A percentile compares a stretch with the other conserved stretches of the same genome.
Conservation (phyloP, 2,329 filamentous ascomycete genomes). For the Epichloe typhina region DNA sequence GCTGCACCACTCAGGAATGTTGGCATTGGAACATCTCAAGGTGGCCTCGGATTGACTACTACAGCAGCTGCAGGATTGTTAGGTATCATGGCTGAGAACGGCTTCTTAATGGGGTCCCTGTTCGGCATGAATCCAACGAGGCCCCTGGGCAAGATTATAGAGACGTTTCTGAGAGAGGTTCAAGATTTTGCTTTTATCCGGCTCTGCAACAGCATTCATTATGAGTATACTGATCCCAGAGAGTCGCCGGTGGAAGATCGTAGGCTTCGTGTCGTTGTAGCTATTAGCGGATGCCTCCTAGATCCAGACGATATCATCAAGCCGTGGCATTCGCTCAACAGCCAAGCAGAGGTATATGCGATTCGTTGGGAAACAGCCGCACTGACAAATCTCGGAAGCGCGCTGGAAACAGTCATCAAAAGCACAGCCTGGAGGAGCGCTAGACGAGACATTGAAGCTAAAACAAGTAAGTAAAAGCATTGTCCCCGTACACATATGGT, state of each 20-base stretch:
- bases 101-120: constrained; percentile 66
- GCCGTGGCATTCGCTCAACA: constrained; percentile 67
- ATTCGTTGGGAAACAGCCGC: constrained; percentile 73
- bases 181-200: constrained; percentile 81
- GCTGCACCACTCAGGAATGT: constrained; percentile 65
- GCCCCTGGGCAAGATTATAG: constrained; percentile 77
- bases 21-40: constrained; percentile 67
- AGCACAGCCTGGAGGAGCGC: constrained; percentile 71
- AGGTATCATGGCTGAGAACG: constrained; percentile 66
- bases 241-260: constrained; percentile 44
- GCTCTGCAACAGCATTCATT: constrained; percentile 36
- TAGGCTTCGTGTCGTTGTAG: constrained; percentile 69
- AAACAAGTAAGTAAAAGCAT: constrained; percentile 28
- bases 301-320: constrained; percentile 53
- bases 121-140: constrained; percentile 85
- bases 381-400: constrained; percentile 62
- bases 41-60: constrained; percentile 60
- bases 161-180: constrained; percentile 74
- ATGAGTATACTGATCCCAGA: constrained; percentile 34
- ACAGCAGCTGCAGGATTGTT: constrained; percentile 66
- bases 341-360: constrained; percentile 65
- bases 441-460: constrained; percentile 32
- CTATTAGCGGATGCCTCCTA: constrained; percentile 69
- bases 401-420: constrained; percentile 64
- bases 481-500: not conserved